Evolutionary conservation across 805 yeast genomes (phyloP).

Genomic region (Pichia phayaonensis): DNA sequence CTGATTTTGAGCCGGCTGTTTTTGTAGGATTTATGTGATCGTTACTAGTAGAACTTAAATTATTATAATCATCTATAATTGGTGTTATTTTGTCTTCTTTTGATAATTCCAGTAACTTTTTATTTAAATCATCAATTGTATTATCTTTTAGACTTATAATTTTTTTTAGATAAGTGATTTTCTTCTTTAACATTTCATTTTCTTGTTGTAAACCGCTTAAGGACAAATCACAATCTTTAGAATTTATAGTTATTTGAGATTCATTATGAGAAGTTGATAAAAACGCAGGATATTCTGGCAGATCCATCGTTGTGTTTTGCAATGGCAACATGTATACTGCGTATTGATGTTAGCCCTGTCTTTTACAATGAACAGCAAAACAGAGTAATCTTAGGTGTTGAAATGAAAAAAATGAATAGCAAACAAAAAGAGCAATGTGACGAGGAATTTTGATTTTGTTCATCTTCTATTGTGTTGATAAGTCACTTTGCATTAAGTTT

Average conservation of each 20-base stretch:
- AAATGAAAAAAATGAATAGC: not conserved
- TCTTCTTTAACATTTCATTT: constrained; percentile 5
- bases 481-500: not conserved
- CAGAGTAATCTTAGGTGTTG: not conserved
- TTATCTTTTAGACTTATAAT: constrained; percentile 9
- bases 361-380: not conserved
- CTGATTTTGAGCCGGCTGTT: not conserved
- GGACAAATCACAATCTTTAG: not conserved
- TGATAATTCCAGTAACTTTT: not conserved
- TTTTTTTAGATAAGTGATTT: constrained; percentile 5
- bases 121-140: constrained; percentile 8
- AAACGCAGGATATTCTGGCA: not conserved
- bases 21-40: not conserved
- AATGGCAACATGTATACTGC: not conserved
- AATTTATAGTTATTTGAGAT: not conserved
- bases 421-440: not conserved
- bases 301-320: not conserved
- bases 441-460: not conserved
- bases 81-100: not conserved
- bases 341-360: not conserved
- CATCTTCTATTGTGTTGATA: too few species aligned
- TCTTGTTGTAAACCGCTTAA: constrained; percentile 3
- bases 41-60: not conserved
- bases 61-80: not conserved
- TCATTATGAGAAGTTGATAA: not conserved